A percentile compares a stretch with the other conserved stretches of the same genome.
Conservation (phyloP, 2,329 filamentous ascomycete genomes). For the Penicillium rolfsii region DNA sequence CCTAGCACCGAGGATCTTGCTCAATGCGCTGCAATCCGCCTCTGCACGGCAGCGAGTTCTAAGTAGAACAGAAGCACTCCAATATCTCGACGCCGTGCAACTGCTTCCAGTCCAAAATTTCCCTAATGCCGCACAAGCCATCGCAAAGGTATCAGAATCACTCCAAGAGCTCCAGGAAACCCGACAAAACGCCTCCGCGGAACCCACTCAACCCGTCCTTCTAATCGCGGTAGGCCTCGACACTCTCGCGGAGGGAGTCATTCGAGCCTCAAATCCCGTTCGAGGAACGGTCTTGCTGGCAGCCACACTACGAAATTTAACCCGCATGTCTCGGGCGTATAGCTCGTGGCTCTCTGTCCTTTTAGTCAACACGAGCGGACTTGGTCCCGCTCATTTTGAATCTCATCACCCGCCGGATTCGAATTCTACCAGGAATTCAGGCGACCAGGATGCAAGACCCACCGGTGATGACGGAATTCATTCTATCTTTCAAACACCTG, state of each 20-base stretch:
- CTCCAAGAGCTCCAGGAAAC: conserved; percentile 27
- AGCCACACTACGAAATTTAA: conserved; percentile 39
- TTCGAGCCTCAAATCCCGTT: conserved; percentile 43
- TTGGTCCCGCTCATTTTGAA: conserved; percentile 26
- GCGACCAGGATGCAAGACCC: conserved; percentile 5
- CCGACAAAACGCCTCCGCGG: conserved; percentile 5
- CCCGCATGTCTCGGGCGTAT: conserved; percentile 37
- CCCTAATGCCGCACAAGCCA: conserved; percentile 34
- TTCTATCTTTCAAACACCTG: conserved; percentile 33
- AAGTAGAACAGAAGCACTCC: conserved; percentile 36
- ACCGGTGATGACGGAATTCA: conserved; percentile 28
- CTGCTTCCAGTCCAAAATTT: conserved; percentile 41
- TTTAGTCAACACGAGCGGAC: conserved; percentile 42
- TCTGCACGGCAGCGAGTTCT: conserved; percentile 18
- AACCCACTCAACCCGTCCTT: conserved; percentile 20
- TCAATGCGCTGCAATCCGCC: conserved; percentile 31
- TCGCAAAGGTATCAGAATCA: conserved; percentile 35
- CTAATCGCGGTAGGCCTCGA: conserved; percentile 45
- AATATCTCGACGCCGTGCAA: conserved; percentile 38
- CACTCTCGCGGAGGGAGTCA: conserved; percentile 40
- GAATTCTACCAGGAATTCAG: background rate
- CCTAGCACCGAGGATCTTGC: conserved; percentile 38
- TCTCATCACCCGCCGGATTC: background rate
- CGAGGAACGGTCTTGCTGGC: conserved; percentile 40
- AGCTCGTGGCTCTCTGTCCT: conserved; percentile 37